phyloP scores from a whole-genome alignment of 1,284 basidiomycete genomes.

The Ceratobasidium sp. region DNA sequence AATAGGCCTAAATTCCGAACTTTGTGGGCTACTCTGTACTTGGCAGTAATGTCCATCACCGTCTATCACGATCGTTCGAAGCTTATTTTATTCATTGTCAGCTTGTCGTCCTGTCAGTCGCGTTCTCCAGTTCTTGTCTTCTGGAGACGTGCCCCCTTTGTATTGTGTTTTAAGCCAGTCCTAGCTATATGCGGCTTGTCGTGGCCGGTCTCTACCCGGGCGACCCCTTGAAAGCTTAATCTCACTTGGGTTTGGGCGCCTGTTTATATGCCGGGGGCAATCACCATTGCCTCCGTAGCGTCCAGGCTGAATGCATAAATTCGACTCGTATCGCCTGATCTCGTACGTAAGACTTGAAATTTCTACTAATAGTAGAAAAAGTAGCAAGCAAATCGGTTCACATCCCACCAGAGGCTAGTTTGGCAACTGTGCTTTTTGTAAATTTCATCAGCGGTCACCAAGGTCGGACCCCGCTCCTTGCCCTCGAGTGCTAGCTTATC shows the following conservation, averaged over 20 bases:
- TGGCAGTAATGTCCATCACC: no score
- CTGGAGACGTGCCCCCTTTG: no score
- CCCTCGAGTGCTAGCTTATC: not conserved
- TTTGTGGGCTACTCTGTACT: no score
- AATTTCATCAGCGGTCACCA: constrained; percentile 3
- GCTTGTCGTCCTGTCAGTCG: not conserved
- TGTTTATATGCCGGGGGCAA: no score
- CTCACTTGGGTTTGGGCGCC: not conserved
- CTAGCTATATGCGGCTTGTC: constrained; percentile 10
- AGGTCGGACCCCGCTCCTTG: constrained; percentile 11
- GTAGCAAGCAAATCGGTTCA: not conserved
- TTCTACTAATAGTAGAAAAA: not conserved
- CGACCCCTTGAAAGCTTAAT: not conserved
- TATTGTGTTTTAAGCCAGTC: not conserved
- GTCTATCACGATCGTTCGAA: no score
- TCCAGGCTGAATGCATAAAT: no score
- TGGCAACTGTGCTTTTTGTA: not conserved
- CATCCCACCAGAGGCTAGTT: not conserved
- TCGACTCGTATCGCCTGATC: no score
- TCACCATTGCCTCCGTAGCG: no score
- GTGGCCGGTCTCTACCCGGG: not conserved
- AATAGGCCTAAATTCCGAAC: no score
- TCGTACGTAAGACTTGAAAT: no score
- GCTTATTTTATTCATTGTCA: constrained; percentile 8
- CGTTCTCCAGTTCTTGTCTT: no score